Percentiles rank a stretch among this genome's conserved stretches.
phyloP scores from a whole-genome alignment of 108 stramenopile species.

The Epithemia pelagica region DNA sequence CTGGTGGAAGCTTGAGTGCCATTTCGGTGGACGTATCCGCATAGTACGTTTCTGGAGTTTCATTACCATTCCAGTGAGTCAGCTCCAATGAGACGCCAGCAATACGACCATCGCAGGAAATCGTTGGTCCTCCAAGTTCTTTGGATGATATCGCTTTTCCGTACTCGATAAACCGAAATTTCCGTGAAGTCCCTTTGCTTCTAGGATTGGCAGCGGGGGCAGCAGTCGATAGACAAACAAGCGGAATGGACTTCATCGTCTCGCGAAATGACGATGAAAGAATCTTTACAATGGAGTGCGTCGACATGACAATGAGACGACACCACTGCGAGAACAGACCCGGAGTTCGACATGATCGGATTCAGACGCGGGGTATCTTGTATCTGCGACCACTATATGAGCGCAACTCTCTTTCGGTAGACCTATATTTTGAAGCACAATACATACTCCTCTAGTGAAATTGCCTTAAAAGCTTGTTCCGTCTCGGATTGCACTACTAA shows the following conservation, averaged over 20 bases:
- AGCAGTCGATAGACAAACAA: background rate
- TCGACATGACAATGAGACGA: too few species aligned
- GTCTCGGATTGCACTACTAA: too few species aligned
- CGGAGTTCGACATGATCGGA: too few species aligned
- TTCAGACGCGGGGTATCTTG: too few species aligned
- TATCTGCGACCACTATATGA: too few species aligned
- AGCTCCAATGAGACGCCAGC: conserved; percentile 11
- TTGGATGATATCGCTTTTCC: background rate
- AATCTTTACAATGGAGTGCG: too few species aligned
- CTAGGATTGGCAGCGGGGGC: background rate
- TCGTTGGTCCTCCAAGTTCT: background rate
- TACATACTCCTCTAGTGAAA: too few species aligned
- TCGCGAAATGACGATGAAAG: too few species aligned
- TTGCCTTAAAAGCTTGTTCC: too few species aligned
- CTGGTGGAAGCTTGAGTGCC: conserved; percentile 8
- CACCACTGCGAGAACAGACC: too few species aligned
- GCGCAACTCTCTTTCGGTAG: too few species aligned
- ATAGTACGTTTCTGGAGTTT: conserved; percentile 14
- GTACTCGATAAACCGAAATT: background rate
- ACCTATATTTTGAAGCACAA: too few species aligned
- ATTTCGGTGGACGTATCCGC: conserved; percentile 24
- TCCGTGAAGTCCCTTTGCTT: background rate
- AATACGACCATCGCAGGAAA: conserved; percentile 18
- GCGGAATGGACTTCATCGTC: background rate
- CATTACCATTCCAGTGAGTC: conserved; percentile 18